phyloP scores from a whole-genome alignment of 2,329 filamentous ascomycete genomes.

The Myriosclerotinia duriaeana region DNA sequence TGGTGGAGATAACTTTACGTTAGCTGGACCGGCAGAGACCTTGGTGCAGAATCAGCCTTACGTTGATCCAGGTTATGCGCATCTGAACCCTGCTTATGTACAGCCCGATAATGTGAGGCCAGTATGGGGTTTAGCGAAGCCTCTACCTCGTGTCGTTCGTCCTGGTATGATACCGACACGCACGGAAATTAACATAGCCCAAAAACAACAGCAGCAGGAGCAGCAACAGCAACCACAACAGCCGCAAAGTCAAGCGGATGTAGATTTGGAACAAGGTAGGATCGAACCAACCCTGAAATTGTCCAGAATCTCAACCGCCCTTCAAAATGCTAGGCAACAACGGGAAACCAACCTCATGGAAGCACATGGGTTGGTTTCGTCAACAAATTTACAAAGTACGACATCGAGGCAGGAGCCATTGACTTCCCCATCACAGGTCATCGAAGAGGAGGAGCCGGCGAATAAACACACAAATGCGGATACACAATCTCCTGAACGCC shows the following conservation, averaged over 20 bases:
- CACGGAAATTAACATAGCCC: conserved; percentile 43
- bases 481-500: not conserved
- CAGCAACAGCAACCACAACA: conserved; percentile 32
- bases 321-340: conserved; percentile 31
- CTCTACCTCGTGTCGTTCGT: conserved; percentile 53
- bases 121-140: conserved; percentile 55
- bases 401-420: conserved; percentile 18
- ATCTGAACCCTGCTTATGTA: conserved; percentile 55
- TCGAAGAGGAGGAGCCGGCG: conserved; percentile 25
- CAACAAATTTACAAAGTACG: conserved; percentile 14
- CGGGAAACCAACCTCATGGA: conserved; percentile 30
- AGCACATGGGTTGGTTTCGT: conserved; percentile 22
- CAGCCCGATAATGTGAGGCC: conserved; percentile 50
- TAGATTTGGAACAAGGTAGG: conserved; percentile 46
- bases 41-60: conserved; percentile 45
- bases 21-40: conserved; percentile 36
- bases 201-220: conserved; percentile 37
- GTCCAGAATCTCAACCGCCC: conserved; percentile 29
- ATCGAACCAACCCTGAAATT: conserved; percentile 41
- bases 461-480: conserved; percentile 5
- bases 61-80: conserved; percentile 54
- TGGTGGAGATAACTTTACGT: conserved; percentile 34
- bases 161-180: conserved; percentile 52
- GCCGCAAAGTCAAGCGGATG: conserved; percentile 42
- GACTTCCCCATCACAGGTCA: conserved; percentile 25